These are phyloP conservation scores for Miscanthus lutarioriparius DNA, from an alignment of 176 grass and related monocot genomes.

Conservation along the genomic window DNA sequence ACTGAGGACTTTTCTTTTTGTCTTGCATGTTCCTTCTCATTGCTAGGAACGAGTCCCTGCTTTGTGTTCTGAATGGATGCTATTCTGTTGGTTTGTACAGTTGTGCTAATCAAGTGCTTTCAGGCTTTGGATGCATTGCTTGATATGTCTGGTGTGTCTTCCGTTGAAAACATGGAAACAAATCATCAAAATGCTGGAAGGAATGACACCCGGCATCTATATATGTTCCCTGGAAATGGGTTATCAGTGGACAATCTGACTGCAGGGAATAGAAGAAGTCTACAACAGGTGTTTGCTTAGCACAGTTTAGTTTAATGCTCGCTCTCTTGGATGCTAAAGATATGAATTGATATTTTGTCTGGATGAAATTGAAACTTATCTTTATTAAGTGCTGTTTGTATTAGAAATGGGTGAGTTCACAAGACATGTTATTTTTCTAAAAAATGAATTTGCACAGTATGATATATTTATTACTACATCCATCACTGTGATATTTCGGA, in stretches of 20 bases:
- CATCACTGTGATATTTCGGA: neutral
- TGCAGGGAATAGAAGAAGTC: slow-evolving; percentile 26
- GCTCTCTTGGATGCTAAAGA: slow-evolving; percentile 2
- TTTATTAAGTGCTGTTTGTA: neutral
- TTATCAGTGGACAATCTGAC: slow-evolving; percentile 28
- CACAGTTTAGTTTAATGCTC: neutral
- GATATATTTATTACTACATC: neutral
- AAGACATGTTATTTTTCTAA: neutral
- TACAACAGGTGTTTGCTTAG: slow-evolving; percentile 60
- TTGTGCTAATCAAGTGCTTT: slow-evolving; percentile 39
- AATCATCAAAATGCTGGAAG: slow-evolving; percentile 17
- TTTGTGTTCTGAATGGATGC: neutral
- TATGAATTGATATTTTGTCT: neutral
- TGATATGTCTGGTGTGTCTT: slow-evolving; percentile 59
- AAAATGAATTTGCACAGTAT: neutral
- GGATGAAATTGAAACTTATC: neutral
- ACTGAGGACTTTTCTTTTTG: neutral
- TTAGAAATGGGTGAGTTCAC: neutral
- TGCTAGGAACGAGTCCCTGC: neutral
- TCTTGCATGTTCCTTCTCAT: neutral
- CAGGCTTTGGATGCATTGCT: slow-evolving; percentile 83
- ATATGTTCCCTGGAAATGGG: slow-evolving; percentile 39
- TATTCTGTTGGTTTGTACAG: neutral
- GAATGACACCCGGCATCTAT: slow-evolving; percentile 21
- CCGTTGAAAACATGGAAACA: slow-evolving; percentile 35